Evolutionary conservation across 768 basidiomycete genomes (phyloP).

Genomic region (Boletellus ananas): DNA sequence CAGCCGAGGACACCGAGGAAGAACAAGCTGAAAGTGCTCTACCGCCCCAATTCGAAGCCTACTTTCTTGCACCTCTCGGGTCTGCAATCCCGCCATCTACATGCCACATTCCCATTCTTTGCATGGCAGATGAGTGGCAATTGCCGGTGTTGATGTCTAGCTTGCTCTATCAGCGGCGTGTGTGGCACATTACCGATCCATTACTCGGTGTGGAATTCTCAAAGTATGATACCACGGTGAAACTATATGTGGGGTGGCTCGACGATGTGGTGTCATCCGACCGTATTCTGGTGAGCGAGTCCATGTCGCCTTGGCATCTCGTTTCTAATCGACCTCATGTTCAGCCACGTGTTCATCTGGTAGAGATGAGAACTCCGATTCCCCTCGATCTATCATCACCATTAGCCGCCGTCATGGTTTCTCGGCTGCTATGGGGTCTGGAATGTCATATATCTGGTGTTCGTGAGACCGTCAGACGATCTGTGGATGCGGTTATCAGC

Average conservation of each 20-base stretch:
- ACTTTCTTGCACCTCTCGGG: neutral
- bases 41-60: neutral
- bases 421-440: neutral
- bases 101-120: too few relatives aligned
- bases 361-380: neutral
- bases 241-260: slow-evolving; percentile 5
- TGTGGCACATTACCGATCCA: slow-evolving; percentile 5
- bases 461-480: neutral
- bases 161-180: slow-evolving; percentile 3
- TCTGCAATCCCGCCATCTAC: too few relatives aligned
- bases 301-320: neutral
- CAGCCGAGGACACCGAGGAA: neutral
- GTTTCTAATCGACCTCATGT: neutral
- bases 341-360: slow-evolving; percentile 9
- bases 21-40: neutral
- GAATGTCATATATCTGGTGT: neutral
- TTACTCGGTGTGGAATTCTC: slow-evolving; percentile 6
- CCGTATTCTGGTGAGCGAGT: neutral
- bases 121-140: too few relatives aligned
- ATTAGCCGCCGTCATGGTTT: neutral
- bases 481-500: neutral
- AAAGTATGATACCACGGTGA: slow-evolving; percentile 4
- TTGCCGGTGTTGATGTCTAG: slow-evolving; percentile 1
- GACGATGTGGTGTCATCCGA: neutral
- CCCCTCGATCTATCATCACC: slow-evolving; percentile 6